phyloP scores from a whole-genome alignment of 129 eudicot species.

The Chrysanthemum seticuspe region DNA sequence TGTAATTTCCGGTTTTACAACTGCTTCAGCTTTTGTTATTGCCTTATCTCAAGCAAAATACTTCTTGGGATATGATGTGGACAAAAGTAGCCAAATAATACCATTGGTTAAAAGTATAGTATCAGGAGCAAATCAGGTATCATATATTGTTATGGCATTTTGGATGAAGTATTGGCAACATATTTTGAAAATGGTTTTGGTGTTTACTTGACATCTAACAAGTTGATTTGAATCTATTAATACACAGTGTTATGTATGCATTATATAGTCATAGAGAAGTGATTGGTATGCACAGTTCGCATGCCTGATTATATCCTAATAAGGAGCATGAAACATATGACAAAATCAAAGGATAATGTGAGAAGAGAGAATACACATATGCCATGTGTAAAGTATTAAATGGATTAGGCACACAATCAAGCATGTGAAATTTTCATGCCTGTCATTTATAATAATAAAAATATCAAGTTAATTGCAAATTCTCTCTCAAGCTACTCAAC shows the following conservation, averaged over 20 bases:
- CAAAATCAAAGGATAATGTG: no score
- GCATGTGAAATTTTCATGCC: neutral
- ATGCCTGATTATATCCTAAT: no score
- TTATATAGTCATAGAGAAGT: neutral
- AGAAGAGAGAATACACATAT: no score
- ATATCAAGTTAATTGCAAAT: slow-evolving; percentile 1
- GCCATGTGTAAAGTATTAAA: no score
- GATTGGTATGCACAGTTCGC: no score
- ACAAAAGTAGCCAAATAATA: slow-evolving; percentile 76
- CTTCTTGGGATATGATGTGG: slow-evolving; percentile 77
- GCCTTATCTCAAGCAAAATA: slow-evolving; percentile 96
- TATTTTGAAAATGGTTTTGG: no score
- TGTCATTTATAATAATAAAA: neutral
- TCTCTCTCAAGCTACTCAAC: neutral
- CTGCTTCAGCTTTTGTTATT: slow-evolving; percentile 94
- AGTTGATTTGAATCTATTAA: neutral
- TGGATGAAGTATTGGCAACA: neutral
- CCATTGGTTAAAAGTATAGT: slow-evolving; percentile 79
- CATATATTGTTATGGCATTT: slow-evolving; percentile 1
- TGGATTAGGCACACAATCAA: neutral
- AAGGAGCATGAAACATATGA: no score
- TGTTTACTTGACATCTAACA: slow-evolving; percentile 14
- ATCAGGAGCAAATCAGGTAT: slow-evolving; percentile 70
- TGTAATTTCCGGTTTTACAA: slow-evolving; percentile 96
- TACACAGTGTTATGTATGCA: neutral